Evolutionary conservation across 2,329 filamentous ascomycete genomes (phyloP).

Genomic region (Penicillium aurantiogriseum): DNA sequence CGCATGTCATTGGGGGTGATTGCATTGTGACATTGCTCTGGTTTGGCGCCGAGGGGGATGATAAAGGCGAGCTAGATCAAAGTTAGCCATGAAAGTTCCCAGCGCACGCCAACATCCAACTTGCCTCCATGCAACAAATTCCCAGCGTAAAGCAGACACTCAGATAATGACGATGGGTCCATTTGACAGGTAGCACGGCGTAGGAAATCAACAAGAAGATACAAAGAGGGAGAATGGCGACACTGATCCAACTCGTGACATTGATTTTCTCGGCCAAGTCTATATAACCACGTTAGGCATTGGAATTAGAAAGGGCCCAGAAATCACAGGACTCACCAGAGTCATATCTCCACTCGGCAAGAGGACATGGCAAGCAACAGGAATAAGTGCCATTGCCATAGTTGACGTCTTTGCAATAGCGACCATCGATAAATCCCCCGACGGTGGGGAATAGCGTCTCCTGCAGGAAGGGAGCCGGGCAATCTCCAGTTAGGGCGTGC

Average conservation of each 20-base stretch:
- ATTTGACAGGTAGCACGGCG: constrained; percentile 75
- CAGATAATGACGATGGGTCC: constrained; percentile 88
- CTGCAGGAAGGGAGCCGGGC: constrained; percentile 69
- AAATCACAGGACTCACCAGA: constrained; percentile 44
- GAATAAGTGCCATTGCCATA: constrained; percentile 49
- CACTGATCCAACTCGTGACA: constrained; percentile 78
- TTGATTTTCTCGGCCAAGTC: constrained; percentile 58
- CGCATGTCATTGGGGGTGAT: constrained; percentile 96
- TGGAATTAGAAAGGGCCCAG: background rate
- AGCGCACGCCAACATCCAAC: constrained; percentile 29
- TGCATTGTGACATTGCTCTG: constrained; percentile 78
- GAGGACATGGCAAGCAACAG: constrained; percentile 90
- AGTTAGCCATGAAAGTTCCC: constrained; percentile 11
- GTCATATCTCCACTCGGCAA: constrained; percentile 72
- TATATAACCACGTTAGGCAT: constrained; percentile 18
- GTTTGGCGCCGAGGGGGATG: constrained; percentile 74
- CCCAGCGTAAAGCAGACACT: constrained; percentile 80
- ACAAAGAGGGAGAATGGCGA: constrained; percentile 69
- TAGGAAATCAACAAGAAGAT: constrained; percentile 78
- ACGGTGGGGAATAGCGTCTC: constrained; percentile 56
- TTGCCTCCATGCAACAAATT: constrained; percentile 75
- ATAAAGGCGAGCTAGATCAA: constrained; percentile 74
- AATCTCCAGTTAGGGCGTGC: constrained; percentile 47
- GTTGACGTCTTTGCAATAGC: constrained; percentile 56
- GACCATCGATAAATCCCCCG: constrained; percentile 63